Percentiles rank a stretch among this genome's conserved stretches.
Conservation (phyloP, 768 basidiomycete species). For the Lactarius vividus region DNA sequence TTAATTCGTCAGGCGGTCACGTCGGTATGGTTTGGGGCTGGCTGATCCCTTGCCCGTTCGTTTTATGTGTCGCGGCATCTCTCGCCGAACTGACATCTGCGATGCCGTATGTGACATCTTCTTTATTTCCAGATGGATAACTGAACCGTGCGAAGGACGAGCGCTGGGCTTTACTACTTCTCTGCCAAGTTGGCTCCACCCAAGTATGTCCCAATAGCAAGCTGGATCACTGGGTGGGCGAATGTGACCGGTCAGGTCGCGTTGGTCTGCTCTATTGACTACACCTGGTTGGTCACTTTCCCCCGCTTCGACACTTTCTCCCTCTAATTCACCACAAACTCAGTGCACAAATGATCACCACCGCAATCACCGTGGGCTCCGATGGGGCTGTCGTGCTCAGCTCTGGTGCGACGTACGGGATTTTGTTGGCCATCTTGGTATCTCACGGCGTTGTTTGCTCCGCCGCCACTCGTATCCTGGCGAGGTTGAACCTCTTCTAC, state of each 20-base stretch:
- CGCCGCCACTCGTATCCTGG: conserved; percentile 60
- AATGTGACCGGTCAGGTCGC: conserved; percentile 71
- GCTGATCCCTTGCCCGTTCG: conserved; percentile 69
- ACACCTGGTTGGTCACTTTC: conserved; percentile 48
- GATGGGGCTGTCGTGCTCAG: conserved; percentile 52
- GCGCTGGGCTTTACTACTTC: conserved; percentile 77
- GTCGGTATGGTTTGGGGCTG: conserved; percentile 78
- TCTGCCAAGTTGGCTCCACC: conserved; percentile 70
- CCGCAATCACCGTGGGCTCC: conserved; percentile 60
- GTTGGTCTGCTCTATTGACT: conserved; percentile 73
- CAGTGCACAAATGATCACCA: conserved; percentile 75
- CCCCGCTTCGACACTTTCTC: background rate
- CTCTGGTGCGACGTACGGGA: conserved; percentile 63
- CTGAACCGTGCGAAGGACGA: conserved; percentile 48
- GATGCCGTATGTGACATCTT: conserved; percentile 54
- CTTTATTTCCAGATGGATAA: background rate
- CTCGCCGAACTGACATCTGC: conserved; percentile 72
- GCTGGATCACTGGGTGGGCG: conserved; percentile 71
- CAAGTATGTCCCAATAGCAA: conserved; percentile 57
- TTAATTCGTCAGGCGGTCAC: conserved; percentile 53
- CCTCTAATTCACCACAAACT: background rate
- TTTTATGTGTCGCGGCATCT: conserved; percentile 63
- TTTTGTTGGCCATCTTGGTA: conserved; percentile 60
- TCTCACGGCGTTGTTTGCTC: conserved; percentile 72
- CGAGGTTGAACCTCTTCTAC: conserved; percentile 68